A percentile compares a stretch with the other conserved stretches of the same genome.
These are phyloP conservation scores for Leccinum ochraceum DNA, from an alignment of 768 basidiomycete genomes.

Conservation along the genomic window DNA sequence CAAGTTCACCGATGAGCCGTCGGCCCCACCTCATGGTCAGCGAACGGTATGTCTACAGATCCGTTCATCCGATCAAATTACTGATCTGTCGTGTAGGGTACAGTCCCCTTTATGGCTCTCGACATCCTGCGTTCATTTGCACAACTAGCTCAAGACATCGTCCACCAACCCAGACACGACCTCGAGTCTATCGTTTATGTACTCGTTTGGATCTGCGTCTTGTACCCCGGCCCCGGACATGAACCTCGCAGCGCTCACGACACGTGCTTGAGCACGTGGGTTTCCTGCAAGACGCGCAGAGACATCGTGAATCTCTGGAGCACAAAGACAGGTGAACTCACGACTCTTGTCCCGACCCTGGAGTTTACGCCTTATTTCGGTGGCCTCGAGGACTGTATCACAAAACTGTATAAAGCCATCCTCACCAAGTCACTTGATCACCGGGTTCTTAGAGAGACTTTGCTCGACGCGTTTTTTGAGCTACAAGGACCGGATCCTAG, in stretches of 20 bases:
- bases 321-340: not conserved
- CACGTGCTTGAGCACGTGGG: not conserved
- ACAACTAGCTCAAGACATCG: no score
- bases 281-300: not conserved
- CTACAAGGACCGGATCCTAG: not conserved
- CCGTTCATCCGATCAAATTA: not conserved
- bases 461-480: not conserved
- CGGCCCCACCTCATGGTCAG: not conserved
- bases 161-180: not conserved
- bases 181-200: constrained; percentile 5
- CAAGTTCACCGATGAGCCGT: not conserved
- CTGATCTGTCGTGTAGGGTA: no score
- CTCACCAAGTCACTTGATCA: not conserved
- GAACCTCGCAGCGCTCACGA: not conserved
- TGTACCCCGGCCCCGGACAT: not conserved
- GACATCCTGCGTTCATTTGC: no score
- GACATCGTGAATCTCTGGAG: not conserved
- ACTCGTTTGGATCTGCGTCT: constrained; percentile 8
- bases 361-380: not conserved
- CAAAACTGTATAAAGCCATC: not conserved
- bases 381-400: not conserved
- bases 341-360: not conserved
- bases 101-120: no score
- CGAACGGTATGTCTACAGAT: not conserved
- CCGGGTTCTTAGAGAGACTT: not conserved